Percentiles rank a stretch among this genome's conserved stretches.
Conservation (phyloP, 23 red algal species). For the Pyropia haitanensis region DNA sequence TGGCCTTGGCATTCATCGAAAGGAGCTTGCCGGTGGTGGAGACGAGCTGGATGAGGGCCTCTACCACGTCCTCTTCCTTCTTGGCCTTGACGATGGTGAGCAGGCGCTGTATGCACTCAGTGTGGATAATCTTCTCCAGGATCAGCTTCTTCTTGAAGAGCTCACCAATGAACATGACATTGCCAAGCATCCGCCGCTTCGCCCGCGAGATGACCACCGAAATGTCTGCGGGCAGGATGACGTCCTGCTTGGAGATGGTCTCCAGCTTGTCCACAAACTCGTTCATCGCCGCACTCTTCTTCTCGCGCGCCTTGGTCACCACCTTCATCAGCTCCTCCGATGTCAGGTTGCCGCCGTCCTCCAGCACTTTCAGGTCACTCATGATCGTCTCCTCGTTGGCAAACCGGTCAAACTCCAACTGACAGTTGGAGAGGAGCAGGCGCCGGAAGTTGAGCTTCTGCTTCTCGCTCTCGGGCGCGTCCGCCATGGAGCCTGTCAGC, state of each 20-base stretch:
- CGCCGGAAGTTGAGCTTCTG: constrained; percentile 64
- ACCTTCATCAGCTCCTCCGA: no score
- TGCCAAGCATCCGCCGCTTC: constrained; percentile 96
- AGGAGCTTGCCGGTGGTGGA: constrained; percentile 81
- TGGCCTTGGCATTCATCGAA: constrained; percentile 28
- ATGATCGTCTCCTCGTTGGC: constrained; percentile 9
- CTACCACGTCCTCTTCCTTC: constrained; percentile 56
- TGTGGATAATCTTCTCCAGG: constrained; percentile 63
- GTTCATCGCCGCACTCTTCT: no score
- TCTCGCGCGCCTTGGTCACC: no score
- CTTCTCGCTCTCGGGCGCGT: constrained; percentile 25
- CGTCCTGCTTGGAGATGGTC: no score
- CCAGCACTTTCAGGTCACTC: no score
- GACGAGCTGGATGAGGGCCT: constrained; percentile 81
- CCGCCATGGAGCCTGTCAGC: constrained; percentile 15
- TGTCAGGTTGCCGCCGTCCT: no score
- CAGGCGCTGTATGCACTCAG: constrained; percentile 60
- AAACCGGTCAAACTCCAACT: constrained; percentile 76
- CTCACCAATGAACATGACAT: constrained; percentile 92
- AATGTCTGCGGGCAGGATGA: no score
- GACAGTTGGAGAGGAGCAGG: constrained; percentile 76
- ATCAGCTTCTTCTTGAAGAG: constrained; percentile 84
- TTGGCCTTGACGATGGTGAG: constrained; percentile 26
- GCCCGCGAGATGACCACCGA: constrained; percentile 8
- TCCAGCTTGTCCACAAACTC: no score